phyloP scores from a whole-genome alignment of 2,329 filamentous ascomycete genomes.

The Phialophora macrospora region DNA sequence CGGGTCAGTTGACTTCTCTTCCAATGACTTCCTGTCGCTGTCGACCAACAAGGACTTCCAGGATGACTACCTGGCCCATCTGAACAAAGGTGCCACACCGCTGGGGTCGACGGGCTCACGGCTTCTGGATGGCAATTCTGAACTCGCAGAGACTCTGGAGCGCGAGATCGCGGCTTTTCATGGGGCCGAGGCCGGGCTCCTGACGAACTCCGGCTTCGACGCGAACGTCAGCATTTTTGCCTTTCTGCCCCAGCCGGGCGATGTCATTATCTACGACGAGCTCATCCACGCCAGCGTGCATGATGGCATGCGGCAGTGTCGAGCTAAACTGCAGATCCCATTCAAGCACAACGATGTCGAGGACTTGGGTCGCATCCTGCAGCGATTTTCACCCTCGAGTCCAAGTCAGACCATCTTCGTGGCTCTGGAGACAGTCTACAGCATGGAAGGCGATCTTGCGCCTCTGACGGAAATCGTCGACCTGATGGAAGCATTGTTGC shows the following conservation, averaged over 20 bases:
- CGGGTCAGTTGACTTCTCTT: slow-evolving; percentile 63
- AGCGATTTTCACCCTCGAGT: slow-evolving; percentile 10
- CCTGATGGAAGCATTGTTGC: slow-evolving; percentile 61
- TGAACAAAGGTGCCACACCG: slow-evolving; percentile 47
- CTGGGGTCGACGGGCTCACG: slow-evolving; percentile 65
- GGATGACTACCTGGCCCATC: slow-evolving; percentile 54
- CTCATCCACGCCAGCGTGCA: slow-evolving; percentile 78
- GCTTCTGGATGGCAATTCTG: slow-evolving; percentile 68
- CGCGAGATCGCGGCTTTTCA: slow-evolving; percentile 64
- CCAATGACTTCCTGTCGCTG: slow-evolving; percentile 69
- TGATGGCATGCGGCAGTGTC: slow-evolving; percentile 72
- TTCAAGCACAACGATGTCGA: slow-evolving; percentile 56
- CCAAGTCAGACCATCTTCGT: slow-evolving; percentile 62
- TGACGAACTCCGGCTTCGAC: slow-evolving; percentile 70
- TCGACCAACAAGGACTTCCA: slow-evolving; percentile 55
- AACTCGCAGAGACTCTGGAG: slow-evolving; percentile 65
- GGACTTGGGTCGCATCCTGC: slow-evolving; percentile 48
- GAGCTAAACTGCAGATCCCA: slow-evolving; percentile 53
- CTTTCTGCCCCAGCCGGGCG: slow-evolving; percentile 63
- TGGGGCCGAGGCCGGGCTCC: slow-evolving; percentile 59
- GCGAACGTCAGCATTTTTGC: slow-evolving; percentile 69
- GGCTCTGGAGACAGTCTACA: slow-evolving; percentile 74
- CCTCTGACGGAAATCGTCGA: slow-evolving; percentile 66
- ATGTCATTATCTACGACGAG: slow-evolving; percentile 73
- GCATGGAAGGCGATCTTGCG: slow-evolving; percentile 79